Percentiles rank a stretch among this genome's conserved stretches.
Evolutionary conservation across 495 filamentous ascomycete species (phyloP).

Genomic region (Lophiostoma macrostomum): DNA sequence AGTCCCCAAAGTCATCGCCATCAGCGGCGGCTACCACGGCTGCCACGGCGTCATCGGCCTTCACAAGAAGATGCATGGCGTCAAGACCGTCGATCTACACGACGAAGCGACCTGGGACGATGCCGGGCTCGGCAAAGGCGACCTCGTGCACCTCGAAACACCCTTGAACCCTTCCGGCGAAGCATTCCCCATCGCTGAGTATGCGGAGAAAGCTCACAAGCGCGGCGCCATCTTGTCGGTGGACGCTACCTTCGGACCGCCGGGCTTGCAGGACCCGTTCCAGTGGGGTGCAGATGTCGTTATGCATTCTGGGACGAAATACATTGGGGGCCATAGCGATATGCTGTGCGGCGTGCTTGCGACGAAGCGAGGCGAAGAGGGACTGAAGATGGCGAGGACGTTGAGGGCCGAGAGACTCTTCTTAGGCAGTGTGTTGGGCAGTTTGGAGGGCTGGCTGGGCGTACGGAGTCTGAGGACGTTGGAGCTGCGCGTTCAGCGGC

Average conservation of each 20-base stretch:
- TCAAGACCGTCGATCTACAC: slow-evolving; percentile 55
- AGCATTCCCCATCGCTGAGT: slow-evolving; percentile 65
- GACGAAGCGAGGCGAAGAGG: slow-evolving; percentile 45
- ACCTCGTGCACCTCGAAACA: slow-evolving; percentile 88
- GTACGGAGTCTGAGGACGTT: slow-evolving; percentile 81
- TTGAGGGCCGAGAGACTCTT: slow-evolving; percentile 64
- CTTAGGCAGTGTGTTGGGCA: slow-evolving; percentile 86
- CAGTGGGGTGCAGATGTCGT: slow-evolving; percentile 72
- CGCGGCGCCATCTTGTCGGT: slow-evolving; percentile 75
- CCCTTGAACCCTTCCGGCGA: slow-evolving; percentile 86
- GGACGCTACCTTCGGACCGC: slow-evolving; percentile 91
- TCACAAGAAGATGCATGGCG: slow-evolving; percentile 65
- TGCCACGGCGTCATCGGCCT: slow-evolving; percentile 79
- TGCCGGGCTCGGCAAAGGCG: slow-evolving; percentile 53
- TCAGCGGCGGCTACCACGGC: slow-evolving; percentile 87
- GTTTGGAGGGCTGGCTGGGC: slow-evolving; percentile 87
- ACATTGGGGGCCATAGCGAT: slow-evolving; percentile 91
- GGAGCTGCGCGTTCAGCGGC: slow-evolving; percentile 73
- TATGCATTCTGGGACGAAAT: slow-evolving; percentile 93
- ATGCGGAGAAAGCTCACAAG: slow-evolving; percentile 67
- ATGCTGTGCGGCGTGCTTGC: slow-evolving; percentile 82
- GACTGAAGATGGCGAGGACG: slow-evolving; percentile 41
- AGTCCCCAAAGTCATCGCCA: slow-evolving; percentile 73
- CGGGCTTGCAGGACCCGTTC: slow-evolving; percentile 84
- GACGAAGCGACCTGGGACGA: slow-evolving; percentile 40